Percentiles rank a stretch among this genome's conserved stretches.
Conservation (phyloP, 2,329 filamentous ascomycete genomes). For the Anthostomella pinea region DNA sequence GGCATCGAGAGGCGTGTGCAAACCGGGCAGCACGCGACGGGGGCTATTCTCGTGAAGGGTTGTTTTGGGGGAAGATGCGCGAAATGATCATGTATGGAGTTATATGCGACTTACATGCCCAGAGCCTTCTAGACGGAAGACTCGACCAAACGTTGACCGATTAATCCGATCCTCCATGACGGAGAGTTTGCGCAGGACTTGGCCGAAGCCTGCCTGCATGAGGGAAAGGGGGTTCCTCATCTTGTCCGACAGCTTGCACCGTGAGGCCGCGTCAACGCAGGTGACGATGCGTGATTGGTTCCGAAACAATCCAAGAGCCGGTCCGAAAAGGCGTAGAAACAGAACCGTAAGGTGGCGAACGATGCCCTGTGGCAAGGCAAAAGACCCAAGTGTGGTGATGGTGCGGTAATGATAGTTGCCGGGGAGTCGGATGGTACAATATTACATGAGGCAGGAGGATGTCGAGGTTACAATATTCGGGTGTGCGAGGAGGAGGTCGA, state of each 20-base stretch:
- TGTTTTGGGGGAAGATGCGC: no score
- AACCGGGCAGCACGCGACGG: background rate
- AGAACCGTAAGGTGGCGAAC: no score
- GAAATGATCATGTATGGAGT: no score
- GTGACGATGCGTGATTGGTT: background rate
- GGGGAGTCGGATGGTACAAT: background rate
- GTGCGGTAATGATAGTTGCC: no score
- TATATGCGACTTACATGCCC: conserved; percentile 64
- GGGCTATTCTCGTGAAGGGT: background rate
- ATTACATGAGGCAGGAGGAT: no score
- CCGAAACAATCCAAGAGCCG: background rate
- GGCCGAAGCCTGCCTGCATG: conserved; percentile 16
- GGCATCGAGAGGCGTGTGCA: background rate
- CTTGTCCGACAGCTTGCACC: conserved; percentile 1
- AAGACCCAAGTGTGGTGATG: no score
- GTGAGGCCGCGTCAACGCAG: background rate
- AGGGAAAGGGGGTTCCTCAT: conserved; percentile 8
- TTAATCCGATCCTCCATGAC: conserved; percentile 31
- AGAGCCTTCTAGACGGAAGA: conserved; percentile 62
- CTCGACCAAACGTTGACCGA: conserved; percentile 46
- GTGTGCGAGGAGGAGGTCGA: no score
- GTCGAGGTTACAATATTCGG: background rate
- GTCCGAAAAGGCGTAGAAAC: no score
- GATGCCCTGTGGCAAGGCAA: no score
- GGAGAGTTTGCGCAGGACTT: conserved; percentile 15